Conservation (phyloP, 139 green algal genomes). For the Micractinium conductrix region DNA sequence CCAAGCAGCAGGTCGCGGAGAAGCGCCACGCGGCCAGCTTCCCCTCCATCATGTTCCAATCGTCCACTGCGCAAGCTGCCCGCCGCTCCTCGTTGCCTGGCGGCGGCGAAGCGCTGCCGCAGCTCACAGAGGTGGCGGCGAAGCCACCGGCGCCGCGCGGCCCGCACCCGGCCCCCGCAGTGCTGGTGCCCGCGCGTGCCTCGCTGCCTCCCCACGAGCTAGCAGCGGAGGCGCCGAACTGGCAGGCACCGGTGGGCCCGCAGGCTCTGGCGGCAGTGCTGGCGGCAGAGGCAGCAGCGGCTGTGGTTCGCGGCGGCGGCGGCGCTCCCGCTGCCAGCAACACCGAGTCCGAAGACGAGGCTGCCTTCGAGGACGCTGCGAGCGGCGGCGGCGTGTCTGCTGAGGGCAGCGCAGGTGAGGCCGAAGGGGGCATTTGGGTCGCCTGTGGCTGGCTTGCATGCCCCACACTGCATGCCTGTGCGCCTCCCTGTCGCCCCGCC, state of each 20-base stretch:
- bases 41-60: slow-evolving; percentile 24
- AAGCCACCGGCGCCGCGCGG: background rate
- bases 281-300: slow-evolving; percentile 4
- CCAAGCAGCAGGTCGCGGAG: slow-evolving; percentile 27
- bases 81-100: background rate
- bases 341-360: background rate
- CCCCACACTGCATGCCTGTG: background rate
- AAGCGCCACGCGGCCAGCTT: slow-evolving; percentile 20
- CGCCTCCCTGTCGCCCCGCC: too few relatives aligned
- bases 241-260: background rate
- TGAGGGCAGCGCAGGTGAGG: slow-evolving; percentile 21
- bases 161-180: background rate
- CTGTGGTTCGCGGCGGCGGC: too few relatives aligned
- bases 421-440: background rate
- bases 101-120: background rate
- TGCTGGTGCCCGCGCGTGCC: background rate
- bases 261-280: slow-evolving; percentile 4
- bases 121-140: background rate
- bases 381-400: slow-evolving; percentile 5
- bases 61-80: too few relatives aligned
- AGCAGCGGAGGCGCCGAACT: background rate
- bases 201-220: slow-evolving; percentile 7
- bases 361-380: slow-evolving; percentile 2
- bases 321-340: too few relatives aligned
- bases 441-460: background rate